Evolutionary conservation across 306 rosid species (phyloP).

Genomic region (Styphnolobium japonicum): DNA sequence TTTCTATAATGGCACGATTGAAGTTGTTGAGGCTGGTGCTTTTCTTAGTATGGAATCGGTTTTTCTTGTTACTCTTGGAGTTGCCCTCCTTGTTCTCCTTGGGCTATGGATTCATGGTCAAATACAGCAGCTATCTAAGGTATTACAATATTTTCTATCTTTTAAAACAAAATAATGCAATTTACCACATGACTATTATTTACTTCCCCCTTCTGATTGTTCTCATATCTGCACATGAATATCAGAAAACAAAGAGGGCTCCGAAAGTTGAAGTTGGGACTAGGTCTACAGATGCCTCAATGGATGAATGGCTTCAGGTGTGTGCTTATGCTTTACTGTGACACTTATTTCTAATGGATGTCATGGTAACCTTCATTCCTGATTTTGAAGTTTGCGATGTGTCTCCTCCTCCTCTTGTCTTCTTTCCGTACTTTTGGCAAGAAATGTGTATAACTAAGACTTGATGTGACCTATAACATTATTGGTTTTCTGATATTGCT

Average conservation of each 20-base stretch:
- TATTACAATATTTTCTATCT: conserved; percentile 23
- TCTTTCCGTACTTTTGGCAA: not conserved
- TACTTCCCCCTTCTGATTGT: conserved; percentile 6
- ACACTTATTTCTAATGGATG: conserved; percentile 1
- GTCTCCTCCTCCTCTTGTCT: not conserved
- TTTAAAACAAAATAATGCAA: not conserved
- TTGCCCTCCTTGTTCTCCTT: conserved; percentile 65
- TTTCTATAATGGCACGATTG: conserved; percentile 84
- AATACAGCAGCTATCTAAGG: conserved; percentile 82
- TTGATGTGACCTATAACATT: not conserved
- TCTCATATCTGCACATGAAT: conserved; percentile 16
- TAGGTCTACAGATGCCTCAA: conserved; percentile 61
- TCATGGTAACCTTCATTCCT: not conserved
- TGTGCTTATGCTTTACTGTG: conserved; percentile 18
- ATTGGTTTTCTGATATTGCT: conserved; percentile 5
- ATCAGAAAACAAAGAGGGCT: conserved; percentile 83
- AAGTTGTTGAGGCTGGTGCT: conserved; percentile 72
- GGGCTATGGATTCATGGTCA: conserved; percentile 85
- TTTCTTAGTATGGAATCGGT: conserved; percentile 77
- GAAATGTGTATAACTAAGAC: not conserved
- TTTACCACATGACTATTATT: conserved; percentile 11
- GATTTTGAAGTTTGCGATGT: not conserved
- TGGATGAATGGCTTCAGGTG: conserved; percentile 97
- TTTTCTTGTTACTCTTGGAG: conserved; percentile 79
- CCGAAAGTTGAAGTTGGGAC: conserved; percentile 97